Evolutionary conservation across 139 green algal species (phyloP), one percentile per base, ranked within the genome.

Genomic region (Chlorella sorokiniana): DNA sequence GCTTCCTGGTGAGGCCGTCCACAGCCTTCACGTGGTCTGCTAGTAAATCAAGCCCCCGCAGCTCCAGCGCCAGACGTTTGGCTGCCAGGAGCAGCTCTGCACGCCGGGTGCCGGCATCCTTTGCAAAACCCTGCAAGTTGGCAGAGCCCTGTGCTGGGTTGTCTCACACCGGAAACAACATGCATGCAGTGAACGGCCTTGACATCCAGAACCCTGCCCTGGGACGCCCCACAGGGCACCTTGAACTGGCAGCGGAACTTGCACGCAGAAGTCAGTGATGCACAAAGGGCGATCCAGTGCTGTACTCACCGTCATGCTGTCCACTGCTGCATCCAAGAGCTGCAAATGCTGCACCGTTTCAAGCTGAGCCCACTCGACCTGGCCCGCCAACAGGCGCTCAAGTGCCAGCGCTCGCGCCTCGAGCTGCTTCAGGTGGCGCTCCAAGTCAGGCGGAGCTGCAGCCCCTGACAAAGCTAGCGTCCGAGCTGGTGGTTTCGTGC

Each of bases 331-430:
- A 41, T 59, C 69, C 1, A 84, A 56, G 42, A 84, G 42, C 75
- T 61, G 27, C 41, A 70, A 27, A 69, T 84, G 68, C 44, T 77
- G 63, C 25, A 77, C 33, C 78, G 72, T 79, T 51, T 79, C 51
- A 9, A 51, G 18, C 51, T 67, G 51, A 4, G 51, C 48, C 18
- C 10, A n/a, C 51, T 42, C 72, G 44, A 79, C 51, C 33, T 54
- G 48, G 29, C 23, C 22, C 5, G 35, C 33, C 51, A 79, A 35
- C 33, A 9, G 38, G 4, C 10, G 20, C 33, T 37, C 29, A 37
- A 69, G 54, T 38, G 62, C 54, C 25, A 18, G 11, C 27, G 56
- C 45, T 44, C 40, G 71, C 33, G 48, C 71, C 35, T 78, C 54
- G 37, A 79, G 73, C 37, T 35, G 37, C 37, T 67, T 51, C 18